Percentiles rank a stretch among this genome's conserved stretches.
Conservation (phyloP, 1,139 yeast genomes). For the Taphrina pruni region DNA sequence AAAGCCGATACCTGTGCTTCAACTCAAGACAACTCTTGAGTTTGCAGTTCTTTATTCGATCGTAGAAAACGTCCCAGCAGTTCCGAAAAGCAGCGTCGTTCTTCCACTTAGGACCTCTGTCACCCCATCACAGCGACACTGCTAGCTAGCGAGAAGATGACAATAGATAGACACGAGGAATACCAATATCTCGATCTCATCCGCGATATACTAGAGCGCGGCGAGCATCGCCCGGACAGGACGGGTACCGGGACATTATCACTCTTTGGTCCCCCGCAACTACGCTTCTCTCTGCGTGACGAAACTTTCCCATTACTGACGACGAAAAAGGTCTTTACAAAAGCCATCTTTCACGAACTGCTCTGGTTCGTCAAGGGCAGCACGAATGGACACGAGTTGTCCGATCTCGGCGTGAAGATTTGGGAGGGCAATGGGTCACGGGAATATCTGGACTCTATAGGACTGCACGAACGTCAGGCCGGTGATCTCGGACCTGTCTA, state of each 20-base stretch:
- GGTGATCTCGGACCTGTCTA: conserved; percentile 98
- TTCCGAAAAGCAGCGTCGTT: no score
- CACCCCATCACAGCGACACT: no score
- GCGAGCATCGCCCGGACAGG: conserved; percentile 90
- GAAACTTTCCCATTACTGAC: conserved; percentile 85
- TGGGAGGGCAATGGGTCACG: conserved; percentile 99
- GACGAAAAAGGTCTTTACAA: conserved; percentile 79
- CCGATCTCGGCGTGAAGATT: conserved; percentile 84
- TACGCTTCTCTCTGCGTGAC: conserved; percentile 75
- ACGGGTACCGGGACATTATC: conserved; percentile 96
- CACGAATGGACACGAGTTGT: conserved; percentile 80
- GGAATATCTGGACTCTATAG: conserved; percentile 82
- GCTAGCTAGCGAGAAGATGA: not conserved
- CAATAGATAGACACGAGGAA: conserved; percentile 59
- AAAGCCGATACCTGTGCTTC: no score
- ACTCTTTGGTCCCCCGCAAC: conserved; percentile 92
- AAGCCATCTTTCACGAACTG: conserved; percentile 62
- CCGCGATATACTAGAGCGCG: conserved; percentile 72
- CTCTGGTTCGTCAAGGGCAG: conserved; percentile 91
- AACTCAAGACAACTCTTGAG: no score
- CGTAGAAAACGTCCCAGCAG: no score
- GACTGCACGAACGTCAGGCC: conserved; percentile 77
- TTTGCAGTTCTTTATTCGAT: no score
- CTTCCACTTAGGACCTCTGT: no score
- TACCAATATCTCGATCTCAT: conserved; percentile 86